Evolutionary conservation across 495 filamentous ascomycete species (phyloP), one percentile per base, ranked within the genome.

Genomic region (Cudoniella acicularis): DNA sequence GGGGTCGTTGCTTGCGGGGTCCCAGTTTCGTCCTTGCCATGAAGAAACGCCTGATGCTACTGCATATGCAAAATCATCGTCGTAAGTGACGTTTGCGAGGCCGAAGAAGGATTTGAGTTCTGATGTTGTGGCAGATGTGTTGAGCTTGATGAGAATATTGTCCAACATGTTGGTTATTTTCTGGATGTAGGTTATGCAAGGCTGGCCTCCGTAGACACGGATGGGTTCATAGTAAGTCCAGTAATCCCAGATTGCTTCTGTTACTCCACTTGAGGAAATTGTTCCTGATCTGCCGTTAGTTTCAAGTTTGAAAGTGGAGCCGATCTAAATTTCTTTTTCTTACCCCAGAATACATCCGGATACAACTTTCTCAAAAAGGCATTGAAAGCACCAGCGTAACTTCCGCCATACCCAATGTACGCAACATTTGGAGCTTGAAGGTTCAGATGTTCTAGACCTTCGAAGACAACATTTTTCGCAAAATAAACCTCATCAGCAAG

Each of bases 401-500:
- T 88, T 0, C 87, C 87, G 1, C 88, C 88, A 59, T 90, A 92
- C 0, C 79, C 83, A 54, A 91, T 84, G 71, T 82, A 90, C 0
- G 88, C 76, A 3, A 77, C 81, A 22, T 72, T 73, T 1, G 77
- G 63, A 0, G 86, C 78, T 0, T 77, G 87, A 23, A 90, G 69
- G 63, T 85, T 77, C 21, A 75, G 60, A 49, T 85, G 60, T 66
- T 87, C 85, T n/a, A 89, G 67, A 0, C 87, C 87, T 0, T 76
- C 69, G 59, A 89, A 90, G 22, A 80, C 75, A 2, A 87, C 80
- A 57, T 90, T 76, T 49, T 81, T 60, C 10, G 87, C 87, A 70
- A 91, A 91, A 68, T 86, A 91, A 16, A 78, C 87, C 45, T 80
- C 79, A 66, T 92, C 88, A 8, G 86, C 87, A 16, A 92, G 57